Evolutionary conservation across 2,329 filamentous ascomycete genomes (phyloP), one percentile per base, ranked within the genome.

Genomic region (Diaporthe amygdali): DNA sequence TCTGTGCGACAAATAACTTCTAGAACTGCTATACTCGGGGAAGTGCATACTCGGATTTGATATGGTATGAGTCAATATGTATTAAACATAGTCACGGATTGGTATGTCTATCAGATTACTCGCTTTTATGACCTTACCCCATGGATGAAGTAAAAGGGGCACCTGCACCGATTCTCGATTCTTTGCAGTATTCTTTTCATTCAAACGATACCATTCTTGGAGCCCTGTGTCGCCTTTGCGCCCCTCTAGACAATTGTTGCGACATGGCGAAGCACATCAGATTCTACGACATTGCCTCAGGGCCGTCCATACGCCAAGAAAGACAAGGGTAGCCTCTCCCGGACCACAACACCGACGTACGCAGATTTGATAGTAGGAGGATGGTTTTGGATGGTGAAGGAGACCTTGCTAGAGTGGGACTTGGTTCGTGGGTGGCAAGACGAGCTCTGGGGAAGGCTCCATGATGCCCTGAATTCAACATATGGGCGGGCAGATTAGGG

Each of bases 331-430:
- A 85, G 86, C 0, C 90, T 86, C 61, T 30, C 90, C 1, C 79
- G 88, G 2, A 88, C 87, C 0, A 59, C 73, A 1, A 75, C 74
- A 75, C 81, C 82, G 1, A 84, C 76, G 54, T 89, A 90, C 80
- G 88, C 87, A 1, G 89, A 91, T 75, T 75, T 89, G 0, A 88
- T 90, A 41, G 83, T 91, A 0, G 88, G 88, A 1, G 87, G 79
- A 0, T 91, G 89, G 88, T 69, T 90, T 76, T 80, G 82, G 7
- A 86, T 88, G 84, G 74, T 84, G 67, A 72, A 74, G 5, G 76
- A 49, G 17, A 81, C 79, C 32, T 75, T 89, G 68, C 83, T 83
- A 0, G 66, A 74, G 70, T 89, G 86, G 87, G 75, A 84, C 71
- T 78, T 82, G 67, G 71, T 87, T 14, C 80, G 75, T 56, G 73